phyloP scores from a whole-genome alignment of 164 flowering plant species.

The Berberis vulgaris region DNA sequence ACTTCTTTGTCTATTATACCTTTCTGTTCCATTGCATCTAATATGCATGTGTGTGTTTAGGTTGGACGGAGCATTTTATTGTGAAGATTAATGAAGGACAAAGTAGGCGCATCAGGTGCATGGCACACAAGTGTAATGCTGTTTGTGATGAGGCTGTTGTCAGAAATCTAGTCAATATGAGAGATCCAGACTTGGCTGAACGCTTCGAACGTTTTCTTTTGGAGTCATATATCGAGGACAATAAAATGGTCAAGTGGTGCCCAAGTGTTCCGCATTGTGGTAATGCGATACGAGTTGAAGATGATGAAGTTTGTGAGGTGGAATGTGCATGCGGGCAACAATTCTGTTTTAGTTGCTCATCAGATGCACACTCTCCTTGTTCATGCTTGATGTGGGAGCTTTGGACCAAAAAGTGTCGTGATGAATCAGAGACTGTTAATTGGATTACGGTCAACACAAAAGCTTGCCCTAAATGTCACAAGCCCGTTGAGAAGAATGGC shows the following conservation, averaged over 20 bases:
- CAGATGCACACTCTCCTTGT: constrained; percentile 91
- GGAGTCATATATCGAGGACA: constrained; percentile 84
- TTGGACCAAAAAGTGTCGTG: constrained; percentile 70
- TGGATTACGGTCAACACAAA: constrained; percentile 84
- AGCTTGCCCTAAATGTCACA: constrained; percentile 81
- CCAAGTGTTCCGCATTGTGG: constrained; percentile 96
- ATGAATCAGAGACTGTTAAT: constrained; percentile 76
- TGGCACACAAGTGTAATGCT: constrained; percentile 82
- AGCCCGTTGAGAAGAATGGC: constrained; percentile 86
- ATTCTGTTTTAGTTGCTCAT: constrained; percentile 78
- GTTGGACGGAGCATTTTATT: constrained; percentile 73
- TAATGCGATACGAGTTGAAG: constrained; percentile 80
- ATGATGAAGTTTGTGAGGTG: constrained; percentile 63
- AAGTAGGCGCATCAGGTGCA: constrained; percentile 79
- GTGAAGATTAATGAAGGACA: constrained; percentile 81
- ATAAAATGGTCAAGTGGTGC: constrained; percentile 85
- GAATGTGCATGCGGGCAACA: constrained; percentile 81
- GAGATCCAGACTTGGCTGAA: constrained; percentile 55
- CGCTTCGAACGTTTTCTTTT: constrained; percentile 76
- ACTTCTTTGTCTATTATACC: background rate
- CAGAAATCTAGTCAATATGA: constrained; percentile 48
- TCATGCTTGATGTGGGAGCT: constrained; percentile 89
- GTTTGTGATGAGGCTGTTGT: constrained; percentile 76
- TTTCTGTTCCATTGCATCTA: background rate
- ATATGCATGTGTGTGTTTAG: constrained; percentile 17